Evolutionary conservation across 1,284 basidiomycete species (phyloP), one percentile per base, ranked within the genome.

Genomic region (Takashimella tepidaria): DNA sequence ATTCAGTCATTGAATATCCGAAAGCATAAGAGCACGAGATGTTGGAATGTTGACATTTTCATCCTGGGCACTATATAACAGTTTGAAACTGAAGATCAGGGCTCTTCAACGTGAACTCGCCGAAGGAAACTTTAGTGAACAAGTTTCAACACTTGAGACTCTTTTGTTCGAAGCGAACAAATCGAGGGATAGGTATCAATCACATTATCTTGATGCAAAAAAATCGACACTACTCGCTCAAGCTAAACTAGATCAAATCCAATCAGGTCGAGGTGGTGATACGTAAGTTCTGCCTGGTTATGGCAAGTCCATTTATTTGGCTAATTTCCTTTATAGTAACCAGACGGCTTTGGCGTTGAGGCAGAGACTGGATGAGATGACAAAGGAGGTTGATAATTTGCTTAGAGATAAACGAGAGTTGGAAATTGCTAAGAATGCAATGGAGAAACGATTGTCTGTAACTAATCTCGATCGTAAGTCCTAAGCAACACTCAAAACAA

Each of bases 121-220:
- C 47, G 81, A 83, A 5, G 81, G 86, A 21, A 80, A 81, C 22
- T 47, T 50, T 43, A 37, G 20, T n/a, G 87, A 85, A 56, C 81
- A 84, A 21, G 76, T 92, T 2, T 71, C 90, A 12, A 89, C 95
- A 5, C 78, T 97, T 40, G 90, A 97, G 76, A 92, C 90, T 62
- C 76, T 96, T 55, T 79, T 98, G 49, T 89, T 92, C 49, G 93
- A 97, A 65, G 87, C 92, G 31, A 91, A 88, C 61, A 80, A 87
- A 59, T 87, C 90, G 83, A 93, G 95, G 77, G 79, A 83, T 37
- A 80, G 89, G 24, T 97, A 97, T 66, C 92, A 97, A 74, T 78
- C 79, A 12, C 92, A 97, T 69, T 96, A 93, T 69, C 78, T 97
- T 10, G 80, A 83, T 3, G 86, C 87, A 23, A 90, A 93, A 72